Evolutionary conservation across 2,329 filamentous ascomycete species (phyloP), one percentile per base, ranked within the genome.

Genomic region (Plenodomus biglobosus): DNA sequence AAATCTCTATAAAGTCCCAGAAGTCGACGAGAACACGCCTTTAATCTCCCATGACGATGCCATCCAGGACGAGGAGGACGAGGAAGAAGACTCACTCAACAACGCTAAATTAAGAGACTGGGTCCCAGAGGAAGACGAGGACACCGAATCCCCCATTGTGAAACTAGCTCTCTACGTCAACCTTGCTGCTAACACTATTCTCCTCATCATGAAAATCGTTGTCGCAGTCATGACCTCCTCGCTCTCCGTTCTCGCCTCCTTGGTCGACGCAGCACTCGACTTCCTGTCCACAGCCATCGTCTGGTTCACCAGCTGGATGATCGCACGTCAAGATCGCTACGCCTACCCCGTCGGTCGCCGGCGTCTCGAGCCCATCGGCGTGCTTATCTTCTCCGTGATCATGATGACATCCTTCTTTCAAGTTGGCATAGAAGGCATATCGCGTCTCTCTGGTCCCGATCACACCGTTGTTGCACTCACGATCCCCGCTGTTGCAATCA

Each of bases 81-180:
- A 73, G 18, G 68, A 72, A 7, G 74, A 75, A 37, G 16, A 37
- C 4, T 37, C 35, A 45, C 59, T 67, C 44, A 80, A 80, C 10
- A 60, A 61, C 18, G 58, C 59, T 2, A 79, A 86, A 48, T 82
- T 90, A 36, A 87, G 86, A 7, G 86, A 84, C 70, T 81, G 88
- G 46, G 86, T 88, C 37, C 72, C 74, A 0, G 80, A 83, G 48
- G 87, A 91, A 55, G 86, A 86, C 48, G 80, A 91, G 2, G 87
- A 91, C 64, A 89, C 85, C 54, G 80, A 85, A 40, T 85, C 86
- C 50, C 84, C 81, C 15, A 83, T 95, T 40, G 90, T 96, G 40
- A 87, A 85, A n/a, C 66, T 94, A 17, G 92, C 92, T 36, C 94
- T 97, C 62, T 92, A 91, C 70, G 75, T 95, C 70, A 96, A 95